Base-by-base conservation (phyloP, 2,329 filamentous ascomycete genomes). In the Pestalotiopsis sp. region DNA sequence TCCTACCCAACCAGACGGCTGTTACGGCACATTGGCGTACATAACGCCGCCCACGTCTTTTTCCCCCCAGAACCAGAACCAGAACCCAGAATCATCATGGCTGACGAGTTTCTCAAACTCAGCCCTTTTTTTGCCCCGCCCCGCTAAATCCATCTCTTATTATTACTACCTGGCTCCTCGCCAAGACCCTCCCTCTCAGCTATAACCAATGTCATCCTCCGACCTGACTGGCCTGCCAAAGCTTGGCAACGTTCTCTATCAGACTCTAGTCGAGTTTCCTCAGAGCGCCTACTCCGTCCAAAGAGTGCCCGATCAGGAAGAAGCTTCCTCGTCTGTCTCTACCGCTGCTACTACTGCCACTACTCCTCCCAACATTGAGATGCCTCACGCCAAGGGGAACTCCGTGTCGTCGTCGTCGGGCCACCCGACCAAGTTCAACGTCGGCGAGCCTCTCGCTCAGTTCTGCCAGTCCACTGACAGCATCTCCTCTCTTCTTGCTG, bases 401-500 rank as follows among this genome's bases (percentile, higher is more conserved):
- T 11, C 27, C 17, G 36, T 36, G 6, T 36, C 31, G 31, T 36
- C 31, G 31, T 36, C 31, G 31, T 36, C 59, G 27, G 59, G 59
- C 31, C 31, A 38, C 17, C 45, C 45, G 14, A 62, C 59, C 17
- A 64, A 60, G 4, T 70, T 66, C 31, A 82, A 81, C 72, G 77
- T 88, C 41, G 80, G 82, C 7, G 81, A 85, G 20, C 79, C 80
- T 13, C 77, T 91, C 9, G 80, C 84, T 69, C 77, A 83, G 27
- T 78, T 90, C 11, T 91, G 89, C 75, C 84, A 81, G 36, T 82
- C 79, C 13, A 72, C 77, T 17, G 80, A 85, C 41, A 91, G 85
- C 20, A 87, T 92, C n/a, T 90, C 84, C 38, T 86, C 87, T 0
- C 78, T 85, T 31, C 73, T 92, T 4, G 88, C 88, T 1, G 77